Evolutionary conservation across 306 rosid genomes (phyloP), one percentile per base, ranked within the genome.

Genomic region (Cotoneaster glaucophyllus): DNA sequence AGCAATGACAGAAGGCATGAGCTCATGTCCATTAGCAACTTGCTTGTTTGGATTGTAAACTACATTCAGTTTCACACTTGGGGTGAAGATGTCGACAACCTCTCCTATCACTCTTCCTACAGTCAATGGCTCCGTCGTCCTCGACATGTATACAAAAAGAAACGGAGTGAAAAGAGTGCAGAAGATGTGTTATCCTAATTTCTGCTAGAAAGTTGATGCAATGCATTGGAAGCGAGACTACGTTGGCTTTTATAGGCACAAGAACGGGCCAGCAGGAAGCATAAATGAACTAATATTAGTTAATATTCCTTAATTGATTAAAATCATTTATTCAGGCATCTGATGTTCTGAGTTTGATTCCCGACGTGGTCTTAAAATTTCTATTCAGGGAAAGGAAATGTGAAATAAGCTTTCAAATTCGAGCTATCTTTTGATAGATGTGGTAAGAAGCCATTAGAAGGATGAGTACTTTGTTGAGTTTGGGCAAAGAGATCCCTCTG

Each of bases 41-140:
- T 88, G 90, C 77, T 77, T 90, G 61, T 78, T 87, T 74, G 87
- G 76, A 77, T 66, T 82, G 82, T 94, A 95, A 72, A 80, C 66
- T 12, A 92, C 97, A 84, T 63, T 85, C 96, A 95, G 82, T 58
- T 72, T 84, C 29, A 92, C 93, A 83, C 85, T 88, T 32, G 98
- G 91, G 54, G n/a, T 77, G 86, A 95, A 95, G 76, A 56, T 78
- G 73, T 95, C 98, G 25, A 95, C 88, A 53, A 95, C 98, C 34
- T 95, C 98, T 80, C 97, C 98, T 66, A 90, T 91, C 31, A 95
- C 96, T 82, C 96, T 77, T 63, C 93, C 98, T 45, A 90, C 83
- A 69, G 64, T 37, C 10, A 90, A 83, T 69, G 96, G 80, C 75
- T 91, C 96, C 78, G 85, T 78, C 57, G 43, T 39, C 78, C 93